These are phyloP conservation scores for Prosopis cineraria DNA, from an alignment of 306 rosid genomes.

Conservation along the genomic window DNA sequence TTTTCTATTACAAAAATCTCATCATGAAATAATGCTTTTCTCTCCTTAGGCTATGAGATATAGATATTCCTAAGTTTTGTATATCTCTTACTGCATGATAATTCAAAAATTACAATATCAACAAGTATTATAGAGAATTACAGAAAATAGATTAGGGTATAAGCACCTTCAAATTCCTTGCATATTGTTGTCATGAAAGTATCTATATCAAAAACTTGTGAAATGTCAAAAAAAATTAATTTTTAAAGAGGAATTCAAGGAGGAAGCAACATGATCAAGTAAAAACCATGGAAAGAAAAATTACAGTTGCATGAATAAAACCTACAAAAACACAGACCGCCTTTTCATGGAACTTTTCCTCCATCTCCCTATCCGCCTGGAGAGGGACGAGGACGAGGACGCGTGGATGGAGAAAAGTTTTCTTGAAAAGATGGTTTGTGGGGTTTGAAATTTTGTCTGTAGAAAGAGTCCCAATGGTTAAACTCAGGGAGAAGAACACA, in stretches of 20 bases:
- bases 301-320: background rate
- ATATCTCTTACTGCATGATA: slow-evolving; percentile 20
- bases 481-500: no score
- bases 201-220: slow-evolving; percentile 11
- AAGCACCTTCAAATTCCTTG: slow-evolving; percentile 79
- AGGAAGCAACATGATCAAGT: slow-evolving; percentile 66
- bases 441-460: no score
- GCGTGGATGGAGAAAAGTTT: no score
- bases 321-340: no score
- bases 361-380: no score
- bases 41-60: background rate
- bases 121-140: slow-evolving; percentile 14
- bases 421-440: no score
- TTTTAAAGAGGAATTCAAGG: slow-evolving; percentile 73
- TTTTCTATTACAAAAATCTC: no score
- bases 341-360: no score
- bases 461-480: no score
- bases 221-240: no score
- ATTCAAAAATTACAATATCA: slow-evolving; percentile 26
- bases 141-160: slow-evolving; percentile 31
- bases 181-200: slow-evolving; percentile 34
- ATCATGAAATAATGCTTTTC: background rate
- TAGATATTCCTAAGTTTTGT: background rate
- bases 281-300: slow-evolving; percentile 24
- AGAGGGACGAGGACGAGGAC: no score